Percentiles rank a stretch among this genome's conserved stretches.
Conservation (phyloP, 2,329 filamentous ascomycete species). For the Rhinocladiella mackenziei region DNA sequence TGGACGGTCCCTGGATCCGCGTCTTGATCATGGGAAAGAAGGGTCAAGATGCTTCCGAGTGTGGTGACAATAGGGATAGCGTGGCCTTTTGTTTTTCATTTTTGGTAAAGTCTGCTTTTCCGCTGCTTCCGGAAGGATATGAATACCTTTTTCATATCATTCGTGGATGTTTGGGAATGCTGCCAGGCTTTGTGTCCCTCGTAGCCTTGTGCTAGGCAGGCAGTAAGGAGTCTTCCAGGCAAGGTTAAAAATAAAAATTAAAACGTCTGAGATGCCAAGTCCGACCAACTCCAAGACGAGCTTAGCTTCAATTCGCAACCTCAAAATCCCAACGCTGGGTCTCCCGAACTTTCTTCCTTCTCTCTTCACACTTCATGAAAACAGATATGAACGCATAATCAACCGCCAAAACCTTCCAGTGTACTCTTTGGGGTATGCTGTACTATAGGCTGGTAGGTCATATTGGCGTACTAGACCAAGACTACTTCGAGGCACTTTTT, state of each 20-base stretch:
- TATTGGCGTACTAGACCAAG: slow-evolving; percentile 30
- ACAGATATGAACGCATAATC: slow-evolving; percentile 29
- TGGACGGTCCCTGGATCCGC: slow-evolving; percentile 24
- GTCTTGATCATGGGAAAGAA: slow-evolving; percentile 26
- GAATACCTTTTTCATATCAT: background rate
- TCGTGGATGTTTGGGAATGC: too few relatives aligned
- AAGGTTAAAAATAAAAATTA: too few relatives aligned
- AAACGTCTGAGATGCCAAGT: too few relatives aligned
- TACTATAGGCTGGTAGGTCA: slow-evolving; percentile 29
- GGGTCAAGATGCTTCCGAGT: slow-evolving; percentile 28
- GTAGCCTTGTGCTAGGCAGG: too few relatives aligned
- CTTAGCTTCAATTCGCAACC: background rate
- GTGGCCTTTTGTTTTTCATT: background rate
- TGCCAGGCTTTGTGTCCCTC: too few relatives aligned
- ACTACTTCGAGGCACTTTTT: slow-evolving; percentile 22
- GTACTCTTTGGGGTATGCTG: slow-evolving; percentile 4
- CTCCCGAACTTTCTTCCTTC: slow-evolving; percentile 6
- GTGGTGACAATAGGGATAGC: slow-evolving; percentile 10
- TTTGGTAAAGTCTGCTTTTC: too few relatives aligned
- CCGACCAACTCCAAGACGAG: background rate
- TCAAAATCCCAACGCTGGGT: slow-evolving; percentile 2
- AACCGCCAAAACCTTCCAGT: slow-evolving; percentile 25
- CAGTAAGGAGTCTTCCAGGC: too few relatives aligned
- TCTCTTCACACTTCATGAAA: slow-evolving; percentile 28
- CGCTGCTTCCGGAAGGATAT: background rate